A percentile compares a stretch with the other conserved stretches of the same genome.
phyloP scores from a whole-genome alignment of 78 protist genomes.

The Dictyostelium capitatum region DNA sequence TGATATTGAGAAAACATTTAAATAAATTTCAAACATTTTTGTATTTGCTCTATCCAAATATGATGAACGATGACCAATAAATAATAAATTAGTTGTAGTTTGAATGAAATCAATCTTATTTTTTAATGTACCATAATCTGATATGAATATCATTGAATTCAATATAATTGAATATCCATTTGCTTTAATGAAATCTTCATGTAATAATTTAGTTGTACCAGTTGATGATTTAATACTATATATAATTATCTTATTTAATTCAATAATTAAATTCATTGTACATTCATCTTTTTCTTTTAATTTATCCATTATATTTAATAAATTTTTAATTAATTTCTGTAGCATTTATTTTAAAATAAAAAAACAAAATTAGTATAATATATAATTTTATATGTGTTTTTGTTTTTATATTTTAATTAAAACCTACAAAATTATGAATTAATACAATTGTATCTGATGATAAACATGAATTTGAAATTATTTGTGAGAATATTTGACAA shows the following conservation, averaged over 20 bases:
- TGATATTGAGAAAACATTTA: constrained; percentile 72
- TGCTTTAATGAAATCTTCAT: constrained; percentile 37
- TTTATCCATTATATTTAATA: constrained; percentile 52
- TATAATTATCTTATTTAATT: constrained; percentile 33
- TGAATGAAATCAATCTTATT: constrained; percentile 49
- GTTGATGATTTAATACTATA: constrained; percentile 62
- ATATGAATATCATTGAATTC: constrained; percentile 45
- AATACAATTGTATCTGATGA: constrained; percentile 42
- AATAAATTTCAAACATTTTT: constrained; percentile 68
- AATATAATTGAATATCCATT: constrained; percentile 53
- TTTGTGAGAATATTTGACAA: constrained; percentile 42
- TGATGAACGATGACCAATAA: constrained; percentile 11
- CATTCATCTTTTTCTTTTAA: constrained; percentile 2
- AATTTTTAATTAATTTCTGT: constrained; percentile 44
- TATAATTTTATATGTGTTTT: background rate
- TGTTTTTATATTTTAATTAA: background rate
- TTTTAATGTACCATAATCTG: constrained; percentile 62
- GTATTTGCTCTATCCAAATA: constrained; percentile 35
- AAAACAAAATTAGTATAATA: background rate
- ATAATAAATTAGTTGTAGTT: constrained; percentile 49
- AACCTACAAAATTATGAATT: constrained; percentile 51
- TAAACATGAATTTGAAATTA: constrained; percentile 55
- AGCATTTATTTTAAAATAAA: too few species aligned
- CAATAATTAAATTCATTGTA: constrained; percentile 33
- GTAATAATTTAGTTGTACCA: constrained; percentile 17